Evolutionary conservation across 345 rosid genomes (phyloP), one percentile per base, ranked within the genome.

Genomic region (Brassica rapa): DNA sequence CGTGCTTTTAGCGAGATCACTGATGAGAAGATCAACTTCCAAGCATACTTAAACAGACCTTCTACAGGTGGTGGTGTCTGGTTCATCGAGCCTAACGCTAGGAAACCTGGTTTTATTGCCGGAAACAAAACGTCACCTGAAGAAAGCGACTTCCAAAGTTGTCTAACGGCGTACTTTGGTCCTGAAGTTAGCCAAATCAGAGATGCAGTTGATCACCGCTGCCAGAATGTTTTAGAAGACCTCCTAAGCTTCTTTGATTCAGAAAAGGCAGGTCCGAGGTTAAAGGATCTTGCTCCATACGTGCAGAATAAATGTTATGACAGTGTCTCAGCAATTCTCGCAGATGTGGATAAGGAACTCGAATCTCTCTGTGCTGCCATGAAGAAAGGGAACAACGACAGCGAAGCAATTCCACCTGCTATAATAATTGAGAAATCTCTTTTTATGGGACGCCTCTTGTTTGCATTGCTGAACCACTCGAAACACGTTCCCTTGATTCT

Each of bases 1-100:
- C 80, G 14, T 68, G 72, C 86, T 9, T 85, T 80, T 66, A 85
- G 83, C 53, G 86, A 76, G 46, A 72, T 67, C 75, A 79, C 82
- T 53, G 86, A 89, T 32, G 96, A 90, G 64, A 74, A 78, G 66
- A 73, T 86, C 43, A 89, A 91, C 81, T 91, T 89, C 86, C 90
- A 88, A 53, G 90, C 89, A 41, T 91, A 90, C 83, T 84, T 95
- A 84, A 90, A 83, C 82, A 91, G 90, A 77, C 93, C 94, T 68
- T 88, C 92, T 23, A 86, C 89, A 4, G 97, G 96, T 66, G 99
- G 96, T 68, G 96, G 98, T 68, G 88, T 95, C 80, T 95, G 99
- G 99, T 95, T 93, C 79, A 86, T 90, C 16, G 99, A 95, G 73
- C 86, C 96, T 79, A 87, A 84, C 70, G 53, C 79, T 27, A 87